Evolutionary conservation across 2,329 filamentous ascomycete species (phyloP).

Genomic region (Hypoxylon sp.): DNA sequence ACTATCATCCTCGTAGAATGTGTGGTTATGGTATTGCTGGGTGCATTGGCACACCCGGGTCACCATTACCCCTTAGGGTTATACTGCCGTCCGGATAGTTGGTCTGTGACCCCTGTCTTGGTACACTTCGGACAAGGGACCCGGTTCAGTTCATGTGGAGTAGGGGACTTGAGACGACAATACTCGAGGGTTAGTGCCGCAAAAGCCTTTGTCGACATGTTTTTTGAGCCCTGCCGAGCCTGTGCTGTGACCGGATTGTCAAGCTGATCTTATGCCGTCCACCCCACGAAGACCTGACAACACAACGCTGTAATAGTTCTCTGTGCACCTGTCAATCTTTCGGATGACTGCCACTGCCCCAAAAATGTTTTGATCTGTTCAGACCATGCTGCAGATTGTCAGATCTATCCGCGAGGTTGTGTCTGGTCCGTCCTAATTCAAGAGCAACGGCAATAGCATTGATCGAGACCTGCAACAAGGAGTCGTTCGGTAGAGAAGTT

Average conservation of each 20-base stretch:
- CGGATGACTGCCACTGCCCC: constrained; percentile 53
- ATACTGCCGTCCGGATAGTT: constrained; percentile 53
- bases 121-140: constrained; percentile 55
- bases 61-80: constrained; percentile 53
- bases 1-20: constrained; percentile 36
- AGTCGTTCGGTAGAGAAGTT: constrained; percentile 47
- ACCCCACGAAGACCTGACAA: constrained; percentile 51
- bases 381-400: constrained; percentile 49
- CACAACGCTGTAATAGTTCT: constrained; percentile 45
- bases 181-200: constrained; percentile 57
- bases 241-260: constrained; percentile 64
- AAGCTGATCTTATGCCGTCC: constrained; percentile 64
- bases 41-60: constrained; percentile 51
- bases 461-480: constrained; percentile 49
- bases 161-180: constrained; percentile 63
- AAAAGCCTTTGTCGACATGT: constrained; percentile 55
- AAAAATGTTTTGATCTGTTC: constrained; percentile 53
- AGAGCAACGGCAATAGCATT: constrained; percentile 37
- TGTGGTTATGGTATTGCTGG: constrained; percentile 42
- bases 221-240: constrained; percentile 52
- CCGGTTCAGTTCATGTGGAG: constrained; percentile 53
- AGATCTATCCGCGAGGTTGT: constrained; percentile 44
- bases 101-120: constrained; percentile 51
- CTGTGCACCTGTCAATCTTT: constrained; percentile 52
- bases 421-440: constrained; percentile 34